Evolutionary conservation across 2,329 filamentous ascomycete genomes (phyloP).

Genomic region (Fusarium agapanthi): DNA sequence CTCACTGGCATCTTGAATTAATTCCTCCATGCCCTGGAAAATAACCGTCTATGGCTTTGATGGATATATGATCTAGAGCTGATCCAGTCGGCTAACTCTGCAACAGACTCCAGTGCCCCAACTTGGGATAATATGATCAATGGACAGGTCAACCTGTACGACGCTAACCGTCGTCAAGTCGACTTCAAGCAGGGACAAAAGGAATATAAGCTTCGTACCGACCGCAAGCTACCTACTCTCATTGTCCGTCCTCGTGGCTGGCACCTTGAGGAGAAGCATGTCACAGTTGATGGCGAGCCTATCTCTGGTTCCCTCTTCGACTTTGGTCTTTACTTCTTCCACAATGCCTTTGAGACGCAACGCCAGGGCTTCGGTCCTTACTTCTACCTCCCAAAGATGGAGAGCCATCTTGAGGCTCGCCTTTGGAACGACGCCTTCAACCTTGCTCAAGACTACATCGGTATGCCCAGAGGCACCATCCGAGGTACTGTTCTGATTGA

Average conservation of each 20-base stretch:
- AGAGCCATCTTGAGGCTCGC: conserved; percentile 94
- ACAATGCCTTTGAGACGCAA: conserved; percentile 91
- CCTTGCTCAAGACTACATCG: conserved; percentile 90
- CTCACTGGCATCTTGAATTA: background rate
- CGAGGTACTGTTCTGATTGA: conserved; percentile 96
- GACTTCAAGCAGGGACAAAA: conserved; percentile 97
- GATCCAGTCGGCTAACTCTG: conserved; percentile 16
- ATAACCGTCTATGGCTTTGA: background rate
- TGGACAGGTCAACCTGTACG: conserved; percentile 96
- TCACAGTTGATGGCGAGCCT: conserved; percentile 93
- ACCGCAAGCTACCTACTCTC: conserved; percentile 84
- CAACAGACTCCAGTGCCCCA: conserved; percentile 86
- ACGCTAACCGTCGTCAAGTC: conserved; percentile 90
- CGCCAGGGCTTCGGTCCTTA: conserved; percentile 88
- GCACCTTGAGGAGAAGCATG: conserved; percentile 98
- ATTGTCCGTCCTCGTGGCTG: conserved; percentile 95
- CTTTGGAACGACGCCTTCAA: conserved; percentile 99
- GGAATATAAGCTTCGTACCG: conserved; percentile 96
- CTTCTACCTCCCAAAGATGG: conserved; percentile 99
- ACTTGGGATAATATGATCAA: conserved; percentile 99
- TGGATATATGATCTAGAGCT: background rate
- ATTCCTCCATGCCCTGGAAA: background rate
- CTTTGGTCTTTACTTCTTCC: conserved; percentile 99
- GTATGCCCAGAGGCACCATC: conserved; percentile 89
- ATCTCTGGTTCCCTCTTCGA: conserved; percentile 94